Conservation (phyloP, 2,329 filamentous ascomycete genomes). For the Cladosporium sp. region DNA sequence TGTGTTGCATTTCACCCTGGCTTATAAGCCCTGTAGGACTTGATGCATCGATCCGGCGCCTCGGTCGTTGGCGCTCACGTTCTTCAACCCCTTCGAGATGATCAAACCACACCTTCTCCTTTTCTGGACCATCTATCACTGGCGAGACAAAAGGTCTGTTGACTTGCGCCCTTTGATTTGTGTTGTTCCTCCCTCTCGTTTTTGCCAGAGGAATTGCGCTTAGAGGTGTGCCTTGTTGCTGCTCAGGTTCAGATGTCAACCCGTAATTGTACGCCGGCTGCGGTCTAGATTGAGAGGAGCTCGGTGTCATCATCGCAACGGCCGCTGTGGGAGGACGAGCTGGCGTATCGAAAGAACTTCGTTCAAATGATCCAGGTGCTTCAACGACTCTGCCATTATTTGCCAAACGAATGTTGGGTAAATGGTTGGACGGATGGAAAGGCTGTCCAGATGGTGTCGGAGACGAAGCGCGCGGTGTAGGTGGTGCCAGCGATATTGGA, state of each 20-base stretch:
- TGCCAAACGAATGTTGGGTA: conserved; percentile 18
- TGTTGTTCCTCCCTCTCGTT: conserved; percentile 16
- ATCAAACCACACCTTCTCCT: conserved; percentile 29
- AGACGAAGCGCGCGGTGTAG: conserved; percentile 30
- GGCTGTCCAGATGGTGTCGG: conserved; percentile 17
- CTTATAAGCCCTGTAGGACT: conserved; percentile 9
- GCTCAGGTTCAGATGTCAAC: conserved; percentile 11
- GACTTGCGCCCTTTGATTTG: conserved; percentile 16
- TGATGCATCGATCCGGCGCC: not conserved
- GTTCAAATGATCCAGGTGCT: no score
- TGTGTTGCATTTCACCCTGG: conserved; percentile 21
- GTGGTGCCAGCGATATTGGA: conserved; percentile 19
- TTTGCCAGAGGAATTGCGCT: conserved; percentile 21
- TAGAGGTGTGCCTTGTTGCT: conserved; percentile 21
- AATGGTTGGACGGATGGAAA: conserved; percentile 22
- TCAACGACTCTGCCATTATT: conserved; percentile 20
- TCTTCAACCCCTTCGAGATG: conserved; percentile 21
- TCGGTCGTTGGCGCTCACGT: not conserved
- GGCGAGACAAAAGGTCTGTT: conserved; percentile 31
- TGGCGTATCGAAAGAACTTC: no score
- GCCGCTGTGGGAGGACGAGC: no score
- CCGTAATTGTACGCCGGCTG: conserved; percentile 15
- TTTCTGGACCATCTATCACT: conserved; percentile 15
- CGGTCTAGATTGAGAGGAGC: not conserved
- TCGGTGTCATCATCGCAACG: not conserved